A percentile compares a stretch with the other conserved stretches of the same genome.
phyloP scores from a whole-genome alignment of 164 flowering plant genomes.

The Aristolochia fimbriata region DNA sequence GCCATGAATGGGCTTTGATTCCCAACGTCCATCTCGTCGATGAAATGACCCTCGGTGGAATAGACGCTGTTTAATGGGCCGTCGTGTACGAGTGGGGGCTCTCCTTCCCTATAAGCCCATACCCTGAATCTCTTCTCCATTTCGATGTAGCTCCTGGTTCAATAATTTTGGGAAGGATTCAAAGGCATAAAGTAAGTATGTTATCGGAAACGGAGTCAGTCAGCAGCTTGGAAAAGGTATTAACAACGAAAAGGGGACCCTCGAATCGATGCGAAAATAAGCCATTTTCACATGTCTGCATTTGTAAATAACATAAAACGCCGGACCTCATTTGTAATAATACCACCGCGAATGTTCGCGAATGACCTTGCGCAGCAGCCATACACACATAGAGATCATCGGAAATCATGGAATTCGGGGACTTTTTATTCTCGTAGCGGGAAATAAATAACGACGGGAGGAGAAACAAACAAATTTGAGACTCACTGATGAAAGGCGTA shows the following conservation, averaged over 20 bases:
- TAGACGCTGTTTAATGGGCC: constrained; percentile 10
- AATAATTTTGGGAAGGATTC: neutral
- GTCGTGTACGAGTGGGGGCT: constrained; percentile 6
- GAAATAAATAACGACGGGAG: neutral
- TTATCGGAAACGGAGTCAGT: neutral
- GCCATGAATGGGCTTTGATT: neutral
- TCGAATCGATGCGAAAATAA: no score
- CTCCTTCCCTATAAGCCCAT: constrained; percentile 8
- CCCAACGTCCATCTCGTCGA: constrained; percentile 8
- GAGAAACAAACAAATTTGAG: neutral
- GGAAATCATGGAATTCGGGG: no score
- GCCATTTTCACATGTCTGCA: no score
- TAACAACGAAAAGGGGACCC: neutral
- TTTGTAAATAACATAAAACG: no score
- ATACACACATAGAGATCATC: no score
- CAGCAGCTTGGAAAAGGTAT: neutral
- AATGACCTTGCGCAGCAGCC: no score
- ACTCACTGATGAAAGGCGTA: constrained; percentile 44
- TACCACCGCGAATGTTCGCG: no score
- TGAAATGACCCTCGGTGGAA: constrained; percentile 8
- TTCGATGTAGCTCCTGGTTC: constrained; percentile 8
- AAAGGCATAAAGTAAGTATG: no score
- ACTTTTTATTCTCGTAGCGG: no score
- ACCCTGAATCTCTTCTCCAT: constrained; percentile 11
- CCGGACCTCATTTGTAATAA: no score